These are phyloP conservation scores for Calonectria naviculata DNA, from an alignment of 2,329 filamentous ascomycete genomes.

Conservation along the genomic window DNA sequence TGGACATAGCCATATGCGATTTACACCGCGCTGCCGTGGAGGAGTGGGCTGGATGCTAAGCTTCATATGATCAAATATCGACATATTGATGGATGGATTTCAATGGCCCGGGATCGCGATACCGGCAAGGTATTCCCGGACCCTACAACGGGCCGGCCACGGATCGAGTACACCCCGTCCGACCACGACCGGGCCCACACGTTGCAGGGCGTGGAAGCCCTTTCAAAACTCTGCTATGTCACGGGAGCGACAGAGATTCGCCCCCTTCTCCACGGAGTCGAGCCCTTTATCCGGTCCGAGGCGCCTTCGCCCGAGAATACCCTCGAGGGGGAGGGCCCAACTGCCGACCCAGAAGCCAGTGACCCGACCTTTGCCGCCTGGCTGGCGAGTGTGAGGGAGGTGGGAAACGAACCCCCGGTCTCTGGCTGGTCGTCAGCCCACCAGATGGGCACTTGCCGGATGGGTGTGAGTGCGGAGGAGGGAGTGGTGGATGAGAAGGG, in stretches of 20 bases:
- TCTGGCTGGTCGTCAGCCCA: conserved; percentile 76
- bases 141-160: conserved; percentile 70
- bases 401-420: conserved; percentile 62
- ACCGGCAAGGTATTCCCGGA: conserved; percentile 80
- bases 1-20: conserved; percentile 68
- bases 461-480: conserved; percentile 65
- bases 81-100: conserved; percentile 78
- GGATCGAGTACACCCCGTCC: conserved; percentile 78
- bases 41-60: conserved; percentile 77
- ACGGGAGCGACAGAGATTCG: conserved; percentile 85
- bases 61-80: conserved; percentile 74
- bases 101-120: conserved; percentile 80
- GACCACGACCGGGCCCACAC: conserved; percentile 78
- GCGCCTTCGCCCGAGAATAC: conserved; percentile 30
- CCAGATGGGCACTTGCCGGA: conserved; percentile 83
- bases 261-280: conserved; percentile 69
- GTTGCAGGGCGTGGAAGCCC: conserved; percentile 76
- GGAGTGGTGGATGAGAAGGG: conserved; percentile 71
- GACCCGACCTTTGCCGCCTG: conserved; percentile 72
- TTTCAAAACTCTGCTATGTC: conserved; percentile 82
- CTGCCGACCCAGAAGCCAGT: conserved; percentile 58
- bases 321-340: conserved; percentile 27
- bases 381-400: conserved; percentile 61
- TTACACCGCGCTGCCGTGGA: conserved; percentile 74
- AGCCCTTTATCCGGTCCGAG: conserved; percentile 65